These are phyloP conservation scores for Didymellaceae sp. DNA, from an alignment of 2,329 filamentous ascomycete species.

Conservation along the genomic window DNA sequence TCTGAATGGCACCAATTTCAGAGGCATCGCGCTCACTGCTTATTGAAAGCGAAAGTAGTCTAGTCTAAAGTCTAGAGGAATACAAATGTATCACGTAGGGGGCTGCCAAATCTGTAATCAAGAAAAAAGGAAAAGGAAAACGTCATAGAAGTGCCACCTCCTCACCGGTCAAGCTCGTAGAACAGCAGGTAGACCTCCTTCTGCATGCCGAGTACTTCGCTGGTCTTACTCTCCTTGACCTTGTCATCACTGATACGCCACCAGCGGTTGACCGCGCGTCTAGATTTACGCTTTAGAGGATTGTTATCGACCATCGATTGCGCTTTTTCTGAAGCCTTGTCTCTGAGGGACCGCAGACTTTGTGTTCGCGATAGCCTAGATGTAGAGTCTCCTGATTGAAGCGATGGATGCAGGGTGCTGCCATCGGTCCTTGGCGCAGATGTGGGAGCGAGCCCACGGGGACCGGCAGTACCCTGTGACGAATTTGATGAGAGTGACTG, in stretches of 20 bases:
- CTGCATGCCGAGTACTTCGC: constrained; percentile 90
- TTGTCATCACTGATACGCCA: constrained; percentile 99
- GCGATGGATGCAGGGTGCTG: constrained; percentile 26
- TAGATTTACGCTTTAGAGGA: constrained; percentile 60
- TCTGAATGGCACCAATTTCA: neutral
- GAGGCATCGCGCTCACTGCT: neutral
- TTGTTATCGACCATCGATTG: constrained; percentile 54
- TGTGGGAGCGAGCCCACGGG: constrained; percentile 37
- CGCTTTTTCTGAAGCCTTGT: constrained; percentile 39
- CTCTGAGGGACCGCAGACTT: constrained; percentile 41
- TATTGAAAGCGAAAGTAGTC: constrained; percentile 1
- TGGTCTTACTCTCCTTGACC: constrained; percentile 91
- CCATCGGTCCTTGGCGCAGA: constrained; percentile 41
- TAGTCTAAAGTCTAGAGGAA: constrained; percentile 9
- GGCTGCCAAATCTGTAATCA: neutral
- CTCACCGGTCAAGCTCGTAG: constrained; percentile 76
- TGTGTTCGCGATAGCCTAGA: constrained; percentile 33
- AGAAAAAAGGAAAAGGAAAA: neutral
- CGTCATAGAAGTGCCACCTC: neutral
- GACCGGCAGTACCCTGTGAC: constrained; percentile 28
- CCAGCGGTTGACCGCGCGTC: constrained; percentile 77
- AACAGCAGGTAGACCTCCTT: constrained; percentile 95
- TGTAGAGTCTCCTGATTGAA: constrained; percentile 22
- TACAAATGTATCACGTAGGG: neutral
- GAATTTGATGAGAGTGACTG: constrained; percentile 45